Conservation (phyloP, 345 rosid genomes). For the Physaria fendleri region DNA sequence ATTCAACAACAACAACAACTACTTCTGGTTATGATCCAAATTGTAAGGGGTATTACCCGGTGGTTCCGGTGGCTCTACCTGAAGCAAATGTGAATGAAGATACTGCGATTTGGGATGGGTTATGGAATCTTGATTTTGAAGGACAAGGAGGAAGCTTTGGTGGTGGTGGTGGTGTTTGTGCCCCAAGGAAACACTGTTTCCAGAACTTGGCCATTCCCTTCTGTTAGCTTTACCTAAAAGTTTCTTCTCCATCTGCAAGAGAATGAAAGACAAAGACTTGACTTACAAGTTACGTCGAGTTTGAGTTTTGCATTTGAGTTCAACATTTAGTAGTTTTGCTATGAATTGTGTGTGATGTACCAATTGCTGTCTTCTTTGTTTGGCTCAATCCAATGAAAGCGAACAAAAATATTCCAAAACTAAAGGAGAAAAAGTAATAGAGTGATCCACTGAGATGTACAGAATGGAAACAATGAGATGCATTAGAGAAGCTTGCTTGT, state of each 20-base stretch:
- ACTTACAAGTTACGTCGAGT: conserved; percentile 21
- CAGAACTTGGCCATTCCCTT: conserved; percentile 46
- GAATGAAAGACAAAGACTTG: conserved; percentile 12
- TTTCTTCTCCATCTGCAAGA: background rate
- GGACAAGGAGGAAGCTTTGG: conserved; percentile 42
- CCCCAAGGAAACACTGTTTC: conserved; percentile 36
- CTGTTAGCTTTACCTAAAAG: conserved; percentile 27
- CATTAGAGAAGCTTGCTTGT: conserved; percentile 78
- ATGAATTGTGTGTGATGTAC: conserved; percentile 13
- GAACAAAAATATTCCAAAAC: conserved; percentile 14
- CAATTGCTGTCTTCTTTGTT: too few species aligned
- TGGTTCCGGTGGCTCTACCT: conserved; percentile 7
- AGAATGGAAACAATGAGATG: conserved; percentile 7
- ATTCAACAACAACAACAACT: conserved; percentile 30
- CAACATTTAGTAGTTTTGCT: background rate
- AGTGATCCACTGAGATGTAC: conserved; percentile 13
- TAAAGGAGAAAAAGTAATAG: conserved; percentile 8
- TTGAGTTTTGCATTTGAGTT: conserved; percentile 21
- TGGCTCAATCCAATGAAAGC: conserved; percentile 19
- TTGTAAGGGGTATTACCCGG: conserved; percentile 27
- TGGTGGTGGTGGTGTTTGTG: conserved; percentile 26
- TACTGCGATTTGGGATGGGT: conserved; percentile 53
- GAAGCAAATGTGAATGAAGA: conserved; percentile 37
- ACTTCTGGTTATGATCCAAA: conserved; percentile 21
- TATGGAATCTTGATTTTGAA: conserved; percentile 68